Base-by-base conservation (phyloP, 2,329 filamentous ascomycete species). In the Aspergillus chevalieri region DNA sequence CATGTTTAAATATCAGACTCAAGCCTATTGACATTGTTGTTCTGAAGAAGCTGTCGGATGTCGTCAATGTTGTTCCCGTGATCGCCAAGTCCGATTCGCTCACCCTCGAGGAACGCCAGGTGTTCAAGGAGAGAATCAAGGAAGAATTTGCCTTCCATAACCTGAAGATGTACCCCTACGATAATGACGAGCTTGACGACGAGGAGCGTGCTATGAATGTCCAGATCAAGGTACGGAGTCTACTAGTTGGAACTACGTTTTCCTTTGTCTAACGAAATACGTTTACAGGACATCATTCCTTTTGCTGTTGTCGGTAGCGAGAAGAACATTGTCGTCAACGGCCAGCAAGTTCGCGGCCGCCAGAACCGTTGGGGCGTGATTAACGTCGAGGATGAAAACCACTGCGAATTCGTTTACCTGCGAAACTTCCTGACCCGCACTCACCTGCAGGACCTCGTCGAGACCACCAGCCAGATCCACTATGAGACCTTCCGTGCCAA, bases 401-500 rank as follows among this genome's bases (percentile, higher is more conserved):
- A 98, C 80, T 98, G 93, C 83, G 93, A 98, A 82, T 98, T 98
- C 67, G 86, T 97, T 68, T 96, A 95, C 74, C 84, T 98, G 55
- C 86, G 93, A 70, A 92, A 98, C 81, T 98, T 98, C 83, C 83
- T 98, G 57, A 95, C 94, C 64, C 89, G 93, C 69, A 97, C 93
- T 57, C 93, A 98, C 74, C 83, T 98, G 50, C 93, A 98, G 80
- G 93, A 98, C 67, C 83, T 98, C 60, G 96, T 98, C 73, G 93
- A 98, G 78, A 98, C 93, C 28, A 98, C 93, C 44, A 96, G 91
- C 62, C 93, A 98, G 79, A 98, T 96, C 74, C 93, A 98, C 81
- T 98, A 98, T 80, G 93, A 98, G 81, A 95, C 90, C 52, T 98
- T 98, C 91, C 91, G 93, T 74, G 91, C 93, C 65, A 98, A 98